Percentiles rank a stretch among this genome's conserved stretches.
Conservation (phyloP, 345 rosid species). For the thale cress (Arabidopsis thaliana) region TAIR10.1 NC_003076.8:26817001-26817500, state of each 20-base stretch:
- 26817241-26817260: not conserved
- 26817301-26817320: not conserved
- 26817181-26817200: conserved; percentile 32
- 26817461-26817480: conserved; percentile 14
- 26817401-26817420: conserved; percentile 25
- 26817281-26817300: too few relatives aligned
- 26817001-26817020: conserved; percentile 31
- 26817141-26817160: conserved; percentile 9
- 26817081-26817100: not conserved
- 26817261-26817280: not conserved
- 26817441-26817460: conserved; percentile 6
- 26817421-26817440: conserved; percentile 15
- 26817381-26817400: conserved; percentile 24
- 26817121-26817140: not conserved
- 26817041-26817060: conserved; percentile 41
- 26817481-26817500: conserved; percentile 18
- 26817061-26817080: conserved; percentile 28
- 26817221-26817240: conserved; percentile 29
- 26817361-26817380: not conserved
- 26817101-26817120: not conserved
- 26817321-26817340: not conserved
- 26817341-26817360: not conserved
- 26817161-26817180: conserved; percentile 41
- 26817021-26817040: conserved; percentile 9
- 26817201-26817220: conserved; percentile 27